Evolutionary conservation across 108 stramenopile species (phyloP).

Genomic region (Nitzschia inconspicua): DNA sequence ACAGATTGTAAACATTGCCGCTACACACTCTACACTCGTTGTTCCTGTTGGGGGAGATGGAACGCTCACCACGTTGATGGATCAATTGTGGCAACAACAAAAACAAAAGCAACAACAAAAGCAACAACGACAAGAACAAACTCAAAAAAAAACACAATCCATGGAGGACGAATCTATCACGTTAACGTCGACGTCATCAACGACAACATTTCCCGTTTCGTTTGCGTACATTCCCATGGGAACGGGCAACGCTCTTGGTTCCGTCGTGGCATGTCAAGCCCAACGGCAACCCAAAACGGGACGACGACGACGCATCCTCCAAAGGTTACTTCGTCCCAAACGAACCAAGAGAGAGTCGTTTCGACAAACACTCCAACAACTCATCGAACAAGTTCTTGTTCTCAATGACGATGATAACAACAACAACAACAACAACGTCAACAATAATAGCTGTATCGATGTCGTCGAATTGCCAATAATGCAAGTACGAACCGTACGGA

Average conservation of each 20-base stretch:
- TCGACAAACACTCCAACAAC: neutral
- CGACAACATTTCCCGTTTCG: conserved; percentile 26
- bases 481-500: conserved; percentile 32
- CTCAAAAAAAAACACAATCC: neutral
- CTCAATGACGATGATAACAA: neutral
- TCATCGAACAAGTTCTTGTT: neutral
- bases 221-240: conserved; percentile 67
- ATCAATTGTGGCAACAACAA: conserved; percentile 35
- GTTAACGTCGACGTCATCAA: neutral
- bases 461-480: conserved; percentile 59
- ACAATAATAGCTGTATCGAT: conserved; percentile 12
- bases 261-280: conserved; percentile 50
- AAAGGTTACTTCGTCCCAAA: neutral
- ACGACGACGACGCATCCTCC: conserved; percentile 1
- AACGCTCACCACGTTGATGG: conserved; percentile 54
- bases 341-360: neutral
- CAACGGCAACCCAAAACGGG: conserved; percentile 6
- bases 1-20: neutral
- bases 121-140: neutral
- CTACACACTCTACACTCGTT: conserved; percentile 28
- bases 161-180: neutral
- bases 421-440: neutral
- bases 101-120: conserved; percentile 18
- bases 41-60: conserved; percentile 75
- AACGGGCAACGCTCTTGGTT: conserved; percentile 67